Conservation (phyloP, 2,329 filamentous ascomycete genomes). For the Metarhizium sp. region DNA sequence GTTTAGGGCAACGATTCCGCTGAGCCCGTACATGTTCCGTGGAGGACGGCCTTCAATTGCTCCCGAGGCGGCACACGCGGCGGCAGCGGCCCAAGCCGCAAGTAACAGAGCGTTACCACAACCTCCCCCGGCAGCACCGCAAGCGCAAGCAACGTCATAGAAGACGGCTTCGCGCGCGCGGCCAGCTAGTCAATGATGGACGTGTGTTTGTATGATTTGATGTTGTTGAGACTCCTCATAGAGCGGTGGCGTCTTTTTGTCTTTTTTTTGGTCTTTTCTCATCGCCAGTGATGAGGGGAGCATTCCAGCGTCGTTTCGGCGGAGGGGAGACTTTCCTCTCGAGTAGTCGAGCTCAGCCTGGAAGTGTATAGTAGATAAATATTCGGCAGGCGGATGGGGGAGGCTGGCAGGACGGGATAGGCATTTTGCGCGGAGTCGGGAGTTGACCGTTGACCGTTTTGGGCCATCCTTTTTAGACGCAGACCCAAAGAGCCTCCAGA, state of each 20-base stretch:
- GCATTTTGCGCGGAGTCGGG: slow-evolving; percentile 29
- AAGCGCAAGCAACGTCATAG: slow-evolving; percentile 18
- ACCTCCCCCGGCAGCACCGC: slow-evolving; percentile 11
- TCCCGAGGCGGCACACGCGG: slow-evolving; percentile 15
- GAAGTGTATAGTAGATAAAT: slow-evolving; percentile 10
- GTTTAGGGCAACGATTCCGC: slow-evolving; percentile 50
- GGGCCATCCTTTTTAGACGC: slow-evolving; percentile 1
- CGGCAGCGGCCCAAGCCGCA: slow-evolving; percentile 4
- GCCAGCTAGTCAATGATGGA: slow-evolving; percentile 1
- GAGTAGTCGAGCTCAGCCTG: not conserved
- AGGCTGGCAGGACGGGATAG: slow-evolving; percentile 9
- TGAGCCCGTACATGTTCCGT: slow-evolving; percentile 33
- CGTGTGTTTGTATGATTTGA: slow-evolving; percentile 12
- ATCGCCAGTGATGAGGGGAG: not conserved
- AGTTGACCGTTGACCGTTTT: slow-evolving; percentile 12
- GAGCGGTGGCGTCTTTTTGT: slow-evolving; percentile 2
- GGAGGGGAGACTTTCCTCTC: not conserved
- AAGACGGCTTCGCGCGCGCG: not conserved
- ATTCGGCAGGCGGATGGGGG: not conserved
- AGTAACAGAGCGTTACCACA: slow-evolving; percentile 5
- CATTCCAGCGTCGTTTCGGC: not conserved
- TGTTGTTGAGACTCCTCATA: slow-evolving; percentile 3
- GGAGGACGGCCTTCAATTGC: slow-evolving; percentile 26
- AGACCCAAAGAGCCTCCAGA: slow-evolving; percentile 9
- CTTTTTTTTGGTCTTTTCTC: not conserved